Evolutionary conservation across 805 yeast species (phyloP).

Genomic region (Ogataea pilisensis): DNA sequence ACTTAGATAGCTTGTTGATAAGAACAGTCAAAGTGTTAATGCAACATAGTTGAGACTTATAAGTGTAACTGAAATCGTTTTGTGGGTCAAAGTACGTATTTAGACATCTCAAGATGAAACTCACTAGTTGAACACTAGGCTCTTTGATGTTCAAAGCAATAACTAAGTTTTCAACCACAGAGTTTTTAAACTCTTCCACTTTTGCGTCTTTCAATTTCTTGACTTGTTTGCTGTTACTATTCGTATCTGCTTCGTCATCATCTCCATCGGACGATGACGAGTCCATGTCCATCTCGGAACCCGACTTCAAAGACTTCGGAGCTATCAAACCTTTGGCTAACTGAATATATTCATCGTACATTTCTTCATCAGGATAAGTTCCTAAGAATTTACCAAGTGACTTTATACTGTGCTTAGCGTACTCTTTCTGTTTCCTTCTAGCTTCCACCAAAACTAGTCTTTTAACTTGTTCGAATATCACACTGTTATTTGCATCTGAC

Average conservation of each 20-base stretch:
- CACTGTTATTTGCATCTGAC: slow-evolving; percentile 20
- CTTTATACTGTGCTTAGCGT: slow-evolving; percentile 53
- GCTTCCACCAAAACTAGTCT: slow-evolving; percentile 55
- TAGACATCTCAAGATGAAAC: slow-evolving; percentile 35
- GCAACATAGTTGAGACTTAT: slow-evolving; percentile 22
- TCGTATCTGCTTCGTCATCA: slow-evolving; percentile 33
- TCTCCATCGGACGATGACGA: slow-evolving; percentile 14
- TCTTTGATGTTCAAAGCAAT: slow-evolving; percentile 43
- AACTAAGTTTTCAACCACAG: slow-evolving; percentile 10
- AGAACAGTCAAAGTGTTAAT: slow-evolving; percentile 20
- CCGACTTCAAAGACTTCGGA: slow-evolving; percentile 24
- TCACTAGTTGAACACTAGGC: slow-evolving; percentile 35
- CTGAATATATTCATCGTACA: slow-evolving; percentile 36
- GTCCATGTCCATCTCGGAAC: slow-evolving; percentile 36
- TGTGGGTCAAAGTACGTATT: slow-evolving; percentile 16
- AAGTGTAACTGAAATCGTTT: slow-evolving; percentile 11
- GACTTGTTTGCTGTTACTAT: slow-evolving; percentile 21
- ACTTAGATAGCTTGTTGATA: slow-evolving; percentile 9
- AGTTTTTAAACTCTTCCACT: slow-evolving; percentile 15
- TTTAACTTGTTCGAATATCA: slow-evolving; percentile 35
- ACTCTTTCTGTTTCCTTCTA: slow-evolving; percentile 58
- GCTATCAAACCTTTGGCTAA: slow-evolving; percentile 20
- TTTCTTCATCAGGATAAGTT: slow-evolving; percentile 27
- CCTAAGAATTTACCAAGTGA: slow-evolving; percentile 46
- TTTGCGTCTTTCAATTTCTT: slow-evolving; percentile 18